Conservation (phyloP, 495 filamentous ascomycete genomes). For the Neurospora sp. region DNA sequence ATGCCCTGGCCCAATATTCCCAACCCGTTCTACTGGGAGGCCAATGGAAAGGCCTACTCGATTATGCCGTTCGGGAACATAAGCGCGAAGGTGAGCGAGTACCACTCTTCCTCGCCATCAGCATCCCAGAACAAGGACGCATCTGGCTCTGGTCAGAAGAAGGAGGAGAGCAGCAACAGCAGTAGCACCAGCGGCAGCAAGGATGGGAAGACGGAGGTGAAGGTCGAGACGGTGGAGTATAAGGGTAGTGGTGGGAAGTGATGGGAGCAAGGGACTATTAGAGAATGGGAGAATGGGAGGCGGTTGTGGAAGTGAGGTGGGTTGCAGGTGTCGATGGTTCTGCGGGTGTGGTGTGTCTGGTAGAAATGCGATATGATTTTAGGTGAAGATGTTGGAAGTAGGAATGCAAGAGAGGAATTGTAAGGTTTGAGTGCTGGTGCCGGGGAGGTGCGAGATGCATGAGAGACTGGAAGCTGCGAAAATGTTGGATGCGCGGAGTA, state of each 20-base stretch:
- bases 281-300: neutral
- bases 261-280: neutral
- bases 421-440: neutral
- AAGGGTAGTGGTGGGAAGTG: neutral
- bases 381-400: neutral
- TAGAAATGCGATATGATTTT: neutral
- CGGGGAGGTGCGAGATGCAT: neutral
- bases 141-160: neutral
- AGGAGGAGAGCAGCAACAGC: neutral
- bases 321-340: neutral
- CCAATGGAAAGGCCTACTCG: neutral
- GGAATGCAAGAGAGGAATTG: neutral
- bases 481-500: neutral
- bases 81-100: too few species aligned
- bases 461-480: neutral
- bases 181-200: neutral
- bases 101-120: neutral
- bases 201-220: neutral
- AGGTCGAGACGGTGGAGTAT: neutral
- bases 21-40: too few species aligned
- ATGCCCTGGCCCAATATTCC: too few species aligned
- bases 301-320: neutral
- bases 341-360: neutral
- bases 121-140: neutral
- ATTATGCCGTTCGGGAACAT: neutral